Base-by-base conservation (phyloP, 78 protist species). In the Dictyostelium capitatum region DNA sequence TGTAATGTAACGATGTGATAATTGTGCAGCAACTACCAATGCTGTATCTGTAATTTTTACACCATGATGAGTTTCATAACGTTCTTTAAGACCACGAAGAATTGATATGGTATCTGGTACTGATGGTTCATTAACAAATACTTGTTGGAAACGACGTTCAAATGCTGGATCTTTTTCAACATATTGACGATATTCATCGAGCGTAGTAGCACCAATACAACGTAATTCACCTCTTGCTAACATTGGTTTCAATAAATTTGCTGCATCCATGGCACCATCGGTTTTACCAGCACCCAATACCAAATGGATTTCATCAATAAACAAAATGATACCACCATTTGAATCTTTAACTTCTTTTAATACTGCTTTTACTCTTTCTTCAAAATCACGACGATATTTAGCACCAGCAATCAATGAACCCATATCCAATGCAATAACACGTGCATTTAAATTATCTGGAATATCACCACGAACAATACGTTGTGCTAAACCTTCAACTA, bases 401-500 rank as follows among this genome's bases (percentile, higher is more conserved):
- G 99, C 98, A 46, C 99, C 99, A 8, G 99, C 99, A 23, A 99
- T 87, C 51, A 99, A 94, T 15, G 99, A 96, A 77, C 99, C 99
- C 97, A 99, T 87, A 92, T 99, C 99, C 69, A 99, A 97, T 10
- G 98, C 15, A 51, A 92, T 48, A 73, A 99, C 96, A 47, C 84
- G 53, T 82, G 94, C 69, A 64, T 84, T 92, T 28, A 99, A 79
- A 48, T 84, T 37, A 62, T 96, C 95, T 1, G 99, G 99, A 54
- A 99, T 99, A 65, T 99, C 99, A 51, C 99, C 99, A 41, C 64
- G 43, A 4, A 98, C 98, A 41, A 99, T 98, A 47, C 99, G 89
- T 84, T 98, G 99, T 5, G 99, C 99, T 48, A 99, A 82, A 19
- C 99, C 99, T 53, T 99, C 99, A 6, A 97, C 99, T 1, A 99